These are phyloP conservation scores for Barnettozyma botsteinii DNA, from an alignment of 805 yeast species.

Conservation along the genomic window DNA sequence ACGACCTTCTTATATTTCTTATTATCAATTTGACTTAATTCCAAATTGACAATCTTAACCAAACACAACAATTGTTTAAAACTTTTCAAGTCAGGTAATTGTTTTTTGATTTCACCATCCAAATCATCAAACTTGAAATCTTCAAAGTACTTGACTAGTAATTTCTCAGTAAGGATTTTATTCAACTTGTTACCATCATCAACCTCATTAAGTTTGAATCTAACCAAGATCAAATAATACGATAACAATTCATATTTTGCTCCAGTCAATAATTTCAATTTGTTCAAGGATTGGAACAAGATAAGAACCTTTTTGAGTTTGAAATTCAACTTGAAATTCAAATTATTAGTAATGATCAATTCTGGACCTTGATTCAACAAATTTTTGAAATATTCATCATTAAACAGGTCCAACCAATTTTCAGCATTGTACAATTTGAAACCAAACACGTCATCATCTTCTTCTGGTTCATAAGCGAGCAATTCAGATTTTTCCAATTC, in stretches of 20 bases:
- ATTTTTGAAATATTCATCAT: constrained; percentile 35
- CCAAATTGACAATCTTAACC: constrained; percentile 13
- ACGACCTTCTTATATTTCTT: constrained; percentile 13
- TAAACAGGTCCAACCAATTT: constrained; percentile 40
- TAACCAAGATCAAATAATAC: constrained; percentile 17
- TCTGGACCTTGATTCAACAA: constrained; percentile 40
- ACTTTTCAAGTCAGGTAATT: constrained; percentile 9
- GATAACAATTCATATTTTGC: constrained; percentile 17
- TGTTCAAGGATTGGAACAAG: constrained; percentile 17
- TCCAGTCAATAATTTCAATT: constrained; percentile 18
- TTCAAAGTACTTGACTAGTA: constrained; percentile 21
- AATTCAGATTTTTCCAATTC: constrained; percentile 45
- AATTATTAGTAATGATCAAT: constrained; percentile 23
- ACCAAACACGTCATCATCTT: constrained; percentile 60
- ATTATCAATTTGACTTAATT: constrained; percentile 16
- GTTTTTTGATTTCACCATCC: constrained; percentile 11
- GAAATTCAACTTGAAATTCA: constrained; percentile 23
- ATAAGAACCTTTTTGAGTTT: constrained; percentile 21
- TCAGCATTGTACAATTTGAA: constrained; percentile 31
- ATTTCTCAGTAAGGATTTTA: constrained; percentile 22
- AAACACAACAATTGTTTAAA: constrained; percentile 15
- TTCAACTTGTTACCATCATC: no score
- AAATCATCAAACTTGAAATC: constrained; percentile 14
- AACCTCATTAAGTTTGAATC: constrained; percentile 16
- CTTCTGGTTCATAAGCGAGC: constrained; percentile 32